phyloP scores from a whole-genome alignment of 1,284 basidiomycete genomes.

The Xanthoconium separans region DNA sequence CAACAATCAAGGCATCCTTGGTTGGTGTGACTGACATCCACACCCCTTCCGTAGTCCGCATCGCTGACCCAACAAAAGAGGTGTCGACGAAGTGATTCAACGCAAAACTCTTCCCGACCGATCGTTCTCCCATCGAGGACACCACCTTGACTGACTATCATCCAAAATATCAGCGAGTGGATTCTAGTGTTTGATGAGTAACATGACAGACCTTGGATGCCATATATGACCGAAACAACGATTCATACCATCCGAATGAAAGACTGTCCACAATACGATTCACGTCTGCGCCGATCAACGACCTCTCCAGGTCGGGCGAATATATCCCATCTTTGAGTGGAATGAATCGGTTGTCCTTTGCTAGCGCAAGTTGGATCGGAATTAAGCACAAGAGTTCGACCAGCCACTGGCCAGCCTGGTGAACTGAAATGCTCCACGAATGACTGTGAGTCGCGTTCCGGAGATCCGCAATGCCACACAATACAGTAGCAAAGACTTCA shows the following conservation, averaged over 20 bases:
- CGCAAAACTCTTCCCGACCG: conserved; percentile 61
- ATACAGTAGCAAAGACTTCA: conserved; percentile 15
- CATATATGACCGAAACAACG: conserved; percentile 62
- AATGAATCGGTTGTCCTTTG: conserved; percentile 56
- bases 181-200: background rate
- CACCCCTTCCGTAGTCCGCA: conserved; percentile 65
- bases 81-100: conserved; percentile 64
- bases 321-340: conserved; percentile 59
- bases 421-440: conserved; percentile 36
- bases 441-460: background rate
- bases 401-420: conserved; percentile 59
- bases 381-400: conserved; percentile 61
- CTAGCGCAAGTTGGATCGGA: conserved; percentile 61
- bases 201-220: conserved; percentile 44
- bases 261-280: conserved; percentile 53
- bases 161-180: conserved; percentile 12
- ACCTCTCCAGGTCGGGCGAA: conserved; percentile 49
- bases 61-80: conserved; percentile 65
- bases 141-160: conserved; percentile 59
- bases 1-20: conserved; percentile 50
- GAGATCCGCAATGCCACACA: conserved; percentile 7
- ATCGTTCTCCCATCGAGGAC: conserved; percentile 69
- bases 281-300: conserved; percentile 58
- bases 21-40: conserved; percentile 71
- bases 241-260: conserved; percentile 67